These are phyloP conservation scores for Arthrobotrys pseudoclavata DNA, from an alignment of 2,329 filamentous ascomycete genomes.

Conservation along the genomic window DNA sequence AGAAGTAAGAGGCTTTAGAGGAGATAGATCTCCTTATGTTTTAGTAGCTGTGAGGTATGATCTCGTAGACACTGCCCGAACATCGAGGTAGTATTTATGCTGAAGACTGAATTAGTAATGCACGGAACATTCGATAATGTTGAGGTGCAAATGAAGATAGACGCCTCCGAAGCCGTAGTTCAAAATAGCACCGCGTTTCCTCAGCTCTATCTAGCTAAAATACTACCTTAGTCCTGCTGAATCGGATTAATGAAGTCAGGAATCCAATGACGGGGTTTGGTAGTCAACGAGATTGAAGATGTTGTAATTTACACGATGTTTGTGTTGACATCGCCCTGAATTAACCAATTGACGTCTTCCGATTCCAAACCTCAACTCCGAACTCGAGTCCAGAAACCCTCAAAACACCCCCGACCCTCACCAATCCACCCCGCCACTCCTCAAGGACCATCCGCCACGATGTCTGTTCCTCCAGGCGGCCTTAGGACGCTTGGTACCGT, in stretches of 20 bases:
- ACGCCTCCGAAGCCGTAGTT: not conserved
- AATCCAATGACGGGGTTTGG: not conserved
- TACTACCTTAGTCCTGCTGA: not conserved
- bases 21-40: not conserved
- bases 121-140: not conserved
- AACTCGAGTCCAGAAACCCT: slow-evolving; percentile 5
- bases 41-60: not conserved
- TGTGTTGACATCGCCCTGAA: slow-evolving; percentile 37
- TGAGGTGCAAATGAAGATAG: not conserved
- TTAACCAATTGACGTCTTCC: slow-evolving; percentile 41
- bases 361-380: slow-evolving; percentile 34
- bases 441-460: slow-evolving; percentile 52
- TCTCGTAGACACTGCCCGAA: not conserved
- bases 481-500: slow-evolving; percentile 74
- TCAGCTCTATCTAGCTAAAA: not conserved
- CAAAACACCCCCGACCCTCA: slow-evolving; percentile 8
- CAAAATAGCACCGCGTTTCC: not conserved
- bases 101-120: slow-evolving; percentile 27
- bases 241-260: not conserved
- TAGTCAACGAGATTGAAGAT: not conserved
- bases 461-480: slow-evolving; percentile 66
- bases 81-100: slow-evolving; percentile 10
- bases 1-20: not conserved
- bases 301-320: slow-evolving; percentile 46
- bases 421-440: slow-evolving; percentile 15